Percentiles rank a stretch among this genome's conserved stretches.
These are phyloP conservation scores for Calonectria pteridis DNA, from an alignment of 2,329 filamentous ascomycete species.

Conservation along the genomic window DNA sequence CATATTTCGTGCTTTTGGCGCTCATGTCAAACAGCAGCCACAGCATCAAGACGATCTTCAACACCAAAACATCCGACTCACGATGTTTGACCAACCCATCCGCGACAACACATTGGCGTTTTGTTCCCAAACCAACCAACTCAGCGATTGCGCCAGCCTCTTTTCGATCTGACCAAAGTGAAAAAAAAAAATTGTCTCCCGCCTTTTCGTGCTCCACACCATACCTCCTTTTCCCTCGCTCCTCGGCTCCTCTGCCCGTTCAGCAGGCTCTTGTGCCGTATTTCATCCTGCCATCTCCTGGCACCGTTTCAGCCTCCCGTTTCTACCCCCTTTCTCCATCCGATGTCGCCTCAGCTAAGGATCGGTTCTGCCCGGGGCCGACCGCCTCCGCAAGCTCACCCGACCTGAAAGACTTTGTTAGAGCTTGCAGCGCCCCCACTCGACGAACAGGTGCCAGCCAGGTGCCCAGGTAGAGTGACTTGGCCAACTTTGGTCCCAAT, in stretches of 20 bases:
- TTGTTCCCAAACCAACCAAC: neutral
- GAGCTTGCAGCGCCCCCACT: conserved; percentile 18
- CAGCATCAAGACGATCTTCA: neutral
- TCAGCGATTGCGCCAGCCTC: neutral
- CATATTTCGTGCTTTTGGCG: conserved; percentile 12
- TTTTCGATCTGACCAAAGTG: neutral
- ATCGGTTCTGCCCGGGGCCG: neutral
- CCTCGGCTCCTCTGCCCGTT: neutral
- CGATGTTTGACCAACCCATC: conserved; percentile 9
- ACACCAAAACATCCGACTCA: conserved; percentile 26
- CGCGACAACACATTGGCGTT: neutral
- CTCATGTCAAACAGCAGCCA: conserved; percentile 13
- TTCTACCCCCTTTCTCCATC: conserved; percentile 9
- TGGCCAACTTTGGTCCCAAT: conserved; percentile 16
- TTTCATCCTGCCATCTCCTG: neutral
- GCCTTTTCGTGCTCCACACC: neutral
- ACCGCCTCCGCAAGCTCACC: conserved; percentile 36
- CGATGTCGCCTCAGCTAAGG: conserved; percentile 30
- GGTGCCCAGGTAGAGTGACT: conserved; percentile 20
- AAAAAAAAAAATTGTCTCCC: neutral
- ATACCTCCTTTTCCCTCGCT: neutral
- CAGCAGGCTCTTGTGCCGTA: neutral
- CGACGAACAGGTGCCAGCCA: conserved; percentile 11
- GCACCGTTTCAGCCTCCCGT: conserved; percentile 1
- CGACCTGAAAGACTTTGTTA: conserved; percentile 40